Evolutionary conservation across 345 rosid species (phyloP).

Genomic region (Melaleuca alternifolia): DNA sequence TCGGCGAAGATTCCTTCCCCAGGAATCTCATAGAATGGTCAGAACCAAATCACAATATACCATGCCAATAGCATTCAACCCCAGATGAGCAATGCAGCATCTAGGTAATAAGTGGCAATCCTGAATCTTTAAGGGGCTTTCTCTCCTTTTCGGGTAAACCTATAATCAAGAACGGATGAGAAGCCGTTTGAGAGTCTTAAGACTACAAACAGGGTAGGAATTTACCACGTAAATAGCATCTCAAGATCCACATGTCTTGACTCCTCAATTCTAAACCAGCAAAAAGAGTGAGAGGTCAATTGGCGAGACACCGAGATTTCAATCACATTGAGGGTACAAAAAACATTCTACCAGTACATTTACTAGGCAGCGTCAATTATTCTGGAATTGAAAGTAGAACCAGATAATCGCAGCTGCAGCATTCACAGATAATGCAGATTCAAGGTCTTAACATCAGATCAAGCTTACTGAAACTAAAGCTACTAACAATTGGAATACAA

Average conservation of each 20-base stretch:
- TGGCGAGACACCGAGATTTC: neutral
- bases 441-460: neutral
- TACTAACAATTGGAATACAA: neutral
- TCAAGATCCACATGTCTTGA: neutral
- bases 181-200: neutral
- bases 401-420: neutral
- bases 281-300: neutral
- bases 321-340: neutral
- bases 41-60: conserved; percentile 83
- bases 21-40: conserved; percentile 40
- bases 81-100: conserved; percentile 91
- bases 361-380: neutral
- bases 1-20: conserved; percentile 62
- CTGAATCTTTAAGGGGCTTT: conserved; percentile 55
- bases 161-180: conserved; percentile 1
- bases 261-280: neutral
- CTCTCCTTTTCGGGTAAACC: conserved; percentile 68
- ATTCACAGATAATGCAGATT: neutral
- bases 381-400: neutral
- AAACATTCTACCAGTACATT: fast-evolving
- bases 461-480: neutral
- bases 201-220: neutral
- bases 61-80: conserved; percentile 94
- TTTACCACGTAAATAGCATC: neutral
- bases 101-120: conserved; percentile 69